Conservation (phyloP, 176 grass and related monocot genomes). For the Otatea glauca region DNA sequence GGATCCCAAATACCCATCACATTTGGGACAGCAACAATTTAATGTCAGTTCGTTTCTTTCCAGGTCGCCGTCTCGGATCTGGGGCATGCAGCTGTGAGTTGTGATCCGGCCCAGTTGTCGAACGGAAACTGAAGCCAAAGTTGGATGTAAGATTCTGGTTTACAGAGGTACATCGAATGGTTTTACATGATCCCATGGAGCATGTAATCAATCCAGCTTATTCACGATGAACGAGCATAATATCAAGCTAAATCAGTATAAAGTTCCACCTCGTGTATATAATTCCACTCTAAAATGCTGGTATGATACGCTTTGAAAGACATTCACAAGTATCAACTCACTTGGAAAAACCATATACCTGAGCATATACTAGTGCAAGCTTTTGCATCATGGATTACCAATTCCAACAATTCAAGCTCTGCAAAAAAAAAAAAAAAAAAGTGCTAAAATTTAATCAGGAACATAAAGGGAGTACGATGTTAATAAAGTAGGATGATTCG, state of each 20-base stretch:
- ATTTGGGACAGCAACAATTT: conserved; percentile 35
- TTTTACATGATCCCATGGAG: not conserved
- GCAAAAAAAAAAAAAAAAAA: not conserved
- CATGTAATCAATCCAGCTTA: too few relatives aligned
- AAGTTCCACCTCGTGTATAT: too few relatives aligned
- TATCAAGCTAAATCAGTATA: too few relatives aligned
- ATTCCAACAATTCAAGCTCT: not conserved
- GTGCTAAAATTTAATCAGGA: not conserved
- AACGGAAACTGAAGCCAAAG: not conserved
- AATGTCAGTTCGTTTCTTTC: conserved; percentile 42
- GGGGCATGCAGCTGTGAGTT: not conserved
- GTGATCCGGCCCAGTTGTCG: conserved; percentile 37
- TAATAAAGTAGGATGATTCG: not conserved
- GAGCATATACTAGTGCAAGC: too few relatives aligned
- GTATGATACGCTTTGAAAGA: not conserved
- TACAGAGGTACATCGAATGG: too few relatives aligned
- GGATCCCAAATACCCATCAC: conserved; percentile 51
- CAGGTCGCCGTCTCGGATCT: conserved; percentile 29
- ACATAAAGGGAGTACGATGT: too few relatives aligned
- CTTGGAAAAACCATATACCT: too few relatives aligned
- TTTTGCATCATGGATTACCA: too few relatives aligned
- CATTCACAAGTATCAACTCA: too few relatives aligned
- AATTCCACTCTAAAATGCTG: not conserved
- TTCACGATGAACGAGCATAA: too few relatives aligned
- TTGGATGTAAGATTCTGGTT: not conserved